Evolutionary conservation across 495 filamentous ascomycete genomes (phyloP), one percentile per base, ranked within the genome.

Genomic region (Aspergillus incahuasiensis): DNA sequence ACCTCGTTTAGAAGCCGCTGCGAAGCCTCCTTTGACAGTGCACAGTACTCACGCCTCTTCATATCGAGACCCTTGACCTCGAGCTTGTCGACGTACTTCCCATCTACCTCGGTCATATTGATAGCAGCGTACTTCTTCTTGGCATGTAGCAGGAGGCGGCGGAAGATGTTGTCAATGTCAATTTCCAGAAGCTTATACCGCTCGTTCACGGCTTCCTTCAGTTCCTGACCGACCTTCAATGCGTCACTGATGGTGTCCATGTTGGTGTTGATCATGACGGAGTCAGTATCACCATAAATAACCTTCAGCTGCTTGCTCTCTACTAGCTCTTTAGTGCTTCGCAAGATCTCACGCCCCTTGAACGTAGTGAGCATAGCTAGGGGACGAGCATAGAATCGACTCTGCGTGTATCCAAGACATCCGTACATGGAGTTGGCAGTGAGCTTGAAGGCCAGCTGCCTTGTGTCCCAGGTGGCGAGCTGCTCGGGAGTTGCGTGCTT

Each of bases 361-460:
- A 84, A 95, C 8, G 94, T 98, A 5, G 90, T 97, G 63, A 98
- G 89, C 74, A 96, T 89, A 30, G 94, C 94, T 25, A 98, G 79
- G 6, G 94, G 94, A 30, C 94, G 83, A 52, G 94, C 94, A 65
- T 97, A 97, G 76, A 98, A 98, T 35, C 94, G 87, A 56, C 92
- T 97, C 62, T 88, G 90, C 1, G 88, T 90, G 70, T 97, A 98
- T 60, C 94, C 94, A 63, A 98, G 73, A 81, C 94, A 98, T 52
- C 94, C 94, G 70, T 98, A 98, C 94, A 98, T 98, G 58, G 95
- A 97, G 74, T 98, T 98, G 54, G 94, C 94, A 16, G 94, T 98
- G 44, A 97, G 81, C 74, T 98, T 98, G 59, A 98, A 80, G 28
- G 94, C 94, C 65, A 95, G 77, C 69, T 98, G 94, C 67, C 95